Conservation (phyloP, 2,329 filamentous ascomycete species). For the Neofusicoccum laricinum region DNA sequence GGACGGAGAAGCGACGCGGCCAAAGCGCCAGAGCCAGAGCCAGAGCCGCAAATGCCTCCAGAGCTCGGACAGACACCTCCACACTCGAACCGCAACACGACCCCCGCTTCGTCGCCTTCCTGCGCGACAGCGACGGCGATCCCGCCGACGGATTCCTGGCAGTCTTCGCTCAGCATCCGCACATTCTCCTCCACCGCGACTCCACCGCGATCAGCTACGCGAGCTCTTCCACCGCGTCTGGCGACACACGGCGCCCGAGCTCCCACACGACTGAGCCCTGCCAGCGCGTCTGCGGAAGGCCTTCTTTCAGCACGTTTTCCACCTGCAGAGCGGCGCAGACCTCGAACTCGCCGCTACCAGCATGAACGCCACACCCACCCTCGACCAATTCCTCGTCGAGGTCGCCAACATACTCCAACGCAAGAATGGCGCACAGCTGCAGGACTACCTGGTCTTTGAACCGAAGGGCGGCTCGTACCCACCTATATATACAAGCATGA, state of each 20-base stretch:
- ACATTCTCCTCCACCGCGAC: background rate
- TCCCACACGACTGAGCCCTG: constrained; percentile 4
- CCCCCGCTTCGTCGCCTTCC: background rate
- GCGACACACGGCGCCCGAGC: background rate
- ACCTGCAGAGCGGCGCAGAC: background rate
- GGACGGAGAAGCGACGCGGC: background rate
- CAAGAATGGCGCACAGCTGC: constrained; percentile 64
- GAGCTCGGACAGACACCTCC: background rate
- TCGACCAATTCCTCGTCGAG: constrained; percentile 65
- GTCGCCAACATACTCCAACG: constrained; percentile 61
- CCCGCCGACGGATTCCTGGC: background rate
- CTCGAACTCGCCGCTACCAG: background rate
- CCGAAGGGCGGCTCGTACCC: constrained; percentile 56
- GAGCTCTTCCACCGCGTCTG: constrained; percentile 1
- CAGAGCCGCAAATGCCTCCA: background rate
- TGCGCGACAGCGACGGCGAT: constrained; percentile 1
- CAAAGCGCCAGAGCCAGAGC: background rate
- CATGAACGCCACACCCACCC: constrained; percentile 54
- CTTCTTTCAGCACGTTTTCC: background rate
- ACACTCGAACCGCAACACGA: background rate
- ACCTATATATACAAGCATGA: constrained; percentile 65
- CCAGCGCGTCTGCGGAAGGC: background rate
- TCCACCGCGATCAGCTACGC: background rate
- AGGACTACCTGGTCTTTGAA: constrained; percentile 72
- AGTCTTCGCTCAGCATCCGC: background rate